Evolutionary conservation across 1,139 yeast genomes (phyloP).

Genomic region (Spathaspora jeffriesii): DNA sequence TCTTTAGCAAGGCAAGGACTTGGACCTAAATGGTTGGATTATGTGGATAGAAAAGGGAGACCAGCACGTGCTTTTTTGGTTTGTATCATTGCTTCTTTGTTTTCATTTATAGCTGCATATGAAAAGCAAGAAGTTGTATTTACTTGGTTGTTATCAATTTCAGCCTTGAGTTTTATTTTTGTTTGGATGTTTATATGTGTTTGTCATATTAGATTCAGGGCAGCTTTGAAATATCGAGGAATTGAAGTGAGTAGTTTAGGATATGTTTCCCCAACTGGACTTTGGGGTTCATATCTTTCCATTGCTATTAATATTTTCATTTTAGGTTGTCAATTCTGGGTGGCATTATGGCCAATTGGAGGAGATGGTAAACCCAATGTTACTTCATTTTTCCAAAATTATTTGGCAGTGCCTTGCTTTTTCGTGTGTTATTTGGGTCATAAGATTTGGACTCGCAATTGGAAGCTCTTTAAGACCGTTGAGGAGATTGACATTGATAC

Average conservation of each 20-base stretch:
- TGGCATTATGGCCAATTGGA: constrained; percentile 37
- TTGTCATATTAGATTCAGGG: constrained; percentile 32
- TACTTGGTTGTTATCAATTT: constrained; percentile 24
- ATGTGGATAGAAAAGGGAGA: constrained; percentile 33
- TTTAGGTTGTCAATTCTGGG: constrained; percentile 38
- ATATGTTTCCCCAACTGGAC: constrained; percentile 28
- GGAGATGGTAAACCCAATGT: constrained; percentile 31
- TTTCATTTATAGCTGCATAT: constrained; percentile 25
- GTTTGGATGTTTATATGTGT: constrained; percentile 33
- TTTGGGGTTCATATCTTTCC: constrained; percentile 20
- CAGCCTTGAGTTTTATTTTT: constrained; percentile 25
- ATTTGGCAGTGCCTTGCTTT: constrained; percentile 33
- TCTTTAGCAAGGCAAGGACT: constrained; percentile 35
- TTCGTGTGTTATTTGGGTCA: constrained; percentile 31
- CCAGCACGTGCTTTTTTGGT: constrained; percentile 28
- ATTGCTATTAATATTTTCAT: constrained; percentile 20
- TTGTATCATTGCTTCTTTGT: constrained; percentile 19
- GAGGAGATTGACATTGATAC: constrained; percentile 40
- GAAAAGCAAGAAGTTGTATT: constrained; percentile 21
- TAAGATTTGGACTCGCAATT: constrained; percentile 26
- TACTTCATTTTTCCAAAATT: constrained; percentile 31
- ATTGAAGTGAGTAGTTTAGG: constrained; percentile 30
- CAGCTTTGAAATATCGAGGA: constrained; percentile 27
- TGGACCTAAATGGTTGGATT: constrained; percentile 30
- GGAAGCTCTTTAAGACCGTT: constrained; percentile 28